Base-by-base conservation (phyloP, 345 rosid genomes). In the Dipteronia dyeriana region DNA sequence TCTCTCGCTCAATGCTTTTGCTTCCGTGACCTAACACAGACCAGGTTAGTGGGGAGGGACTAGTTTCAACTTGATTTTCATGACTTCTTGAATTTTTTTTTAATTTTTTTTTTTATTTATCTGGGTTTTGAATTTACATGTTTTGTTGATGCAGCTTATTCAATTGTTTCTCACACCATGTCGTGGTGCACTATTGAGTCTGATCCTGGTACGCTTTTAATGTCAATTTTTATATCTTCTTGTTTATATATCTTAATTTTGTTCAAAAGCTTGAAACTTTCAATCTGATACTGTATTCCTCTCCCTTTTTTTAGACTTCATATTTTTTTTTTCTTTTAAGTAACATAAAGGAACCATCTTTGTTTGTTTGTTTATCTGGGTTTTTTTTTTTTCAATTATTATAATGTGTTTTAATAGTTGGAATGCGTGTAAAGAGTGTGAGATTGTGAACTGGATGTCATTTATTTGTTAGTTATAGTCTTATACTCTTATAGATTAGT, bases 131-230 rank as follows among this genome's bases (percentile, higher is more conserved):
- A 59, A 59, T 59, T 45, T 59, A 22, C 26, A n/a, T 22, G 63
- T 43, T 56, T 70, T 41, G 14, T 59, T 73, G 47, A 26, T 70
- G 65, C 74, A 89, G 88, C 81, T 85, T 81, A 65, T 78, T 43
- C 74, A 68, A 78, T 29, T 72, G 20, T 59, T 13, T 69, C 65
- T 56, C 68, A 74, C 65, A 68, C 66, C 84, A 95, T 95, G 99
- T 95, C 99, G 86, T 95, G 99, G 98, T 93, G 99, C 88, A 95
- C 99, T 14, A 93, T 95, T 13, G 99, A 95, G 82, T 95, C 99
- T 9, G 99, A 95, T 85, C 99, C 99, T 25, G 99, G 98, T 95
- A 88, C 69, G 78, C 47, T 66, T 9, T 81, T n/a, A 14, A 39
- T 34, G 34, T 59, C 41, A 20, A 14, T 0, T 19, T 1, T 59